These are phyloP conservation scores for Arthrobotrys sinensis DNA, from an alignment of 2,329 filamentous ascomycete species.

Conservation along the genomic window DNA sequence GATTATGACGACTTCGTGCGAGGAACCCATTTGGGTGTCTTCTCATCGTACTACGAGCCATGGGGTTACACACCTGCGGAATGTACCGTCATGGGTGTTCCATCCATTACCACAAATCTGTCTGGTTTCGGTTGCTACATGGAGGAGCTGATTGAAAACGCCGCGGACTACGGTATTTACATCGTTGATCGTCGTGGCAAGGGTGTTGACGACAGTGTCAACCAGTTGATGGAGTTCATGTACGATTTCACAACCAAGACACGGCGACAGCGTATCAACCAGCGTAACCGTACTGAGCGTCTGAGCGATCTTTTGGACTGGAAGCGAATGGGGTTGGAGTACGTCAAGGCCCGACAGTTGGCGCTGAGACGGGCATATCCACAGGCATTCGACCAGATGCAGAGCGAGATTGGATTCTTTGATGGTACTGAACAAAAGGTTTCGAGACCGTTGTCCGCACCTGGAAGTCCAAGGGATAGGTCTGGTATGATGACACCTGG, in stretches of 20 bases:
- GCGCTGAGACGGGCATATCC: slow-evolving; percentile 94
- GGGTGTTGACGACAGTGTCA: slow-evolving; percentile 96
- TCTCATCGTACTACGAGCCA: slow-evolving; percentile 98
- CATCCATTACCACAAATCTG: slow-evolving; percentile 96
- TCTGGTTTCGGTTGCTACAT: slow-evolving; percentile 99
- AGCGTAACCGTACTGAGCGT: slow-evolving; percentile 95
- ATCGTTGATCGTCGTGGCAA: slow-evolving; percentile 96
- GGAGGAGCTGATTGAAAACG: slow-evolving; percentile 99
- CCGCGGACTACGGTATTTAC: slow-evolving; percentile 97
- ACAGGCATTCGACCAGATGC: slow-evolving; percentile 78
- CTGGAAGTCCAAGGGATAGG: slow-evolving; percentile 90
- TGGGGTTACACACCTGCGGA: slow-evolving; percentile 99
- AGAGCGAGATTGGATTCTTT: slow-evolving; percentile 88
- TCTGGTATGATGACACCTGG: slow-evolving; percentile 99
- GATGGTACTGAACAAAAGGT: slow-evolving; percentile 95
- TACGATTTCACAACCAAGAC: slow-evolving; percentile 94
- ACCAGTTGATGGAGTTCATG: slow-evolving; percentile 93
- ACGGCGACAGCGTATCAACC: slow-evolving; percentile 96
- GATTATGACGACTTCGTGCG: slow-evolving; percentile 99
- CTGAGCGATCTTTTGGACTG: slow-evolving; percentile 95
- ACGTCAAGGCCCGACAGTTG: slow-evolving; percentile 95
- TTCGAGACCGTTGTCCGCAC: slow-evolving; percentile 91
- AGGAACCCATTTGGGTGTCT: slow-evolving; percentile 94
- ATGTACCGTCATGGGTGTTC: slow-evolving; percentile 98
- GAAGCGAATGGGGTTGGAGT: slow-evolving; percentile 99